Evolutionary conservation across 176 grass and related monocot species (phyloP).

Genomic region (Carex kokanica): DNA sequence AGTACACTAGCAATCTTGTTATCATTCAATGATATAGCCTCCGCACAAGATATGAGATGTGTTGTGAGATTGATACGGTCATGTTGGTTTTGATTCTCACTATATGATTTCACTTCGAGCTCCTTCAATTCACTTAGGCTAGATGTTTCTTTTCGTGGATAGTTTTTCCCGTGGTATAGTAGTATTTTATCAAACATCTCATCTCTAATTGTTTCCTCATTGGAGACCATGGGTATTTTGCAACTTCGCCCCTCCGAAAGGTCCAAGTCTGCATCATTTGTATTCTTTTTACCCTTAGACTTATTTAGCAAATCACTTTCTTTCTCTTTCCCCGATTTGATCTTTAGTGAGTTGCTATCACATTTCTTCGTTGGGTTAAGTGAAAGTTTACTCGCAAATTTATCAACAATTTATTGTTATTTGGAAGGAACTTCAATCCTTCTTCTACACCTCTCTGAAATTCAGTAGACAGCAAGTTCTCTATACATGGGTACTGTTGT

Average conservation of each 20-base stretch:
- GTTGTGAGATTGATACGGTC: conserved; percentile 34
- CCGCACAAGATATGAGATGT: conserved; percentile 46
- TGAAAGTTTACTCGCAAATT: conserved; percentile 10
- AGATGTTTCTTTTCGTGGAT: neutral
- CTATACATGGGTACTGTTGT: no score
- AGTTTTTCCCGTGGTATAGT: conserved; percentile 15
- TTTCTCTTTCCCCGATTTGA: neutral
- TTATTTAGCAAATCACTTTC: neutral
- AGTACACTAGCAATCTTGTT: no score
- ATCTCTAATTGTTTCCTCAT: conserved; percentile 33
- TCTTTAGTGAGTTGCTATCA: neutral
- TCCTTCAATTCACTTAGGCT: no score
- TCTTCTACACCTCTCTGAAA: conserved; percentile 44
- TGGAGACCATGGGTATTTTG: conserved; percentile 35
- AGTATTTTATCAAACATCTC: conserved; percentile 53
- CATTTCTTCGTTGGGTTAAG: neutral
- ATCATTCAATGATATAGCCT: conserved; percentile 29
- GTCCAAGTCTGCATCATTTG: conserved; percentile 27
- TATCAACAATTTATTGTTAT: conserved; percentile 25
- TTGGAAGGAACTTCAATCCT: conserved; percentile 42
- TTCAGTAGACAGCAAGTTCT: no score
- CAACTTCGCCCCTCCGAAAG: conserved; percentile 29
- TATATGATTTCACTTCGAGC: neutral
- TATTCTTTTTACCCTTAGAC: neutral
- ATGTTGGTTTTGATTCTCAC: conserved; percentile 23